Conservation (phyloP, 345 rosid genomes). For the Camelina sativa region DNA sequence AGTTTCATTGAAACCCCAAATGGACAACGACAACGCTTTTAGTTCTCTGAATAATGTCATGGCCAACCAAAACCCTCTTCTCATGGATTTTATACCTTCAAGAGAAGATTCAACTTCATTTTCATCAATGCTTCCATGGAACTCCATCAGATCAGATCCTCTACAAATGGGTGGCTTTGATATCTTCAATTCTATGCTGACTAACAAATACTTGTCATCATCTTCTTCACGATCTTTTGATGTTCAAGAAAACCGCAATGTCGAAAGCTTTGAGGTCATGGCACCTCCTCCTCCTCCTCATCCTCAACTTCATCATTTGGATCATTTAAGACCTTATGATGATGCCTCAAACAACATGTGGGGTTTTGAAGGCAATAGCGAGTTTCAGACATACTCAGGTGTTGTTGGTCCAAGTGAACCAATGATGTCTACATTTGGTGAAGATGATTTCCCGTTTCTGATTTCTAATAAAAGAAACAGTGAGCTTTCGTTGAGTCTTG, state of each 20-base stretch:
- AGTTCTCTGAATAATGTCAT: slow-evolving; percentile 47
- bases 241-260: slow-evolving; percentile 35
- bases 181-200: slow-evolving; percentile 33
- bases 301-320: slow-evolving; percentile 14
- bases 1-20: slow-evolving; percentile 30
- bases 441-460: slow-evolving; percentile 38
- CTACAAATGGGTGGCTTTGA: slow-evolving; percentile 47
- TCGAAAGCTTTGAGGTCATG: slow-evolving; percentile 31
- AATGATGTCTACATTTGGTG: slow-evolving; percentile 51
- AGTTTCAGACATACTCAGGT: slow-evolving; percentile 51
- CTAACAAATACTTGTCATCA: slow-evolving; percentile 38
- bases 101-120: slow-evolving; percentile 41
- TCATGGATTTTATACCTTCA: slow-evolving; percentile 43
- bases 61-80: slow-evolving; percentile 46
- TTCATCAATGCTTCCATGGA: slow-evolving; percentile 44
- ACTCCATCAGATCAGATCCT: slow-evolving; percentile 39
- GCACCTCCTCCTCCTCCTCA: slow-evolving; percentile 36
- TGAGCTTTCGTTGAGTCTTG: slow-evolving; percentile 83
- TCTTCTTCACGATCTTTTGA: slow-evolving; percentile 37
- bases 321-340: slow-evolving; percentile 39
- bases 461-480: slow-evolving; percentile 52
- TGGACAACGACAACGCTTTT: slow-evolving; percentile 57
- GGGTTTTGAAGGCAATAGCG: slow-evolving; percentile 41
- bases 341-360: slow-evolving; percentile 44
- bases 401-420: slow-evolving; percentile 50